Conservation (phyloP, 768 basidiomycete species). For the Pulveroboletus frians region DNA sequence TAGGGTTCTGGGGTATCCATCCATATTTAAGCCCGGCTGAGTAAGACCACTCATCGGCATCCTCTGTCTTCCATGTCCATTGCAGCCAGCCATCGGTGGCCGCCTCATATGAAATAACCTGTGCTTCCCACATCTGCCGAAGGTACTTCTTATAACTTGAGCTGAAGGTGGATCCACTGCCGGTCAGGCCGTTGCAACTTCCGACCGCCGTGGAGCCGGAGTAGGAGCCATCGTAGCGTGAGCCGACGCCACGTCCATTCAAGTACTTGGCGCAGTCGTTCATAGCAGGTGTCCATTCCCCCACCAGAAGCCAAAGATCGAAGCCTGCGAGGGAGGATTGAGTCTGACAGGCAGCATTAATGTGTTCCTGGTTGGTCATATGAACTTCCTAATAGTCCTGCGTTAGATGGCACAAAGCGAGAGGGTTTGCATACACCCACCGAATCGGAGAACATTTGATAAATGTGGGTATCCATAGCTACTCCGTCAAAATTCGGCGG, state of each 20-base stretch:
- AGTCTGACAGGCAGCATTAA: constrained; percentile 50
- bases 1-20: constrained; percentile 73
- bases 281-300: constrained; percentile 79
- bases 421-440: constrained; percentile 34
- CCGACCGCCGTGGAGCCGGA: constrained; percentile 65
- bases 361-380: constrained; percentile 50
- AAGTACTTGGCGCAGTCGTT: constrained; percentile 62
- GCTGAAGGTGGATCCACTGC: constrained; percentile 70
- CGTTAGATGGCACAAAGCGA: not conserved
- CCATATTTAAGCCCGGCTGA: constrained; percentile 72
- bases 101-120: constrained; percentile 66
- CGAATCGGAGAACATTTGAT: constrained; percentile 62
- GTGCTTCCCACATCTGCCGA: constrained; percentile 79
- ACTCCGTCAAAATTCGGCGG: constrained; percentile 56
- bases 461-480: constrained; percentile 75
- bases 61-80: constrained; percentile 84
- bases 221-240: constrained; percentile 59
- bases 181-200: constrained; percentile 69
- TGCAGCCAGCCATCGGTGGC: constrained; percentile 66
- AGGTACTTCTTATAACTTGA: constrained; percentile 76
- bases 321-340: constrained; percentile 44
- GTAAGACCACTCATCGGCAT: constrained; percentile 88
- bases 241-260: constrained; percentile 73
- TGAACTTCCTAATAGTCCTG: constrained; percentile 36
- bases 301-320: constrained; percentile 77